These are phyloP conservation scores for Penicillium turbatum DNA, from an alignment of 495 filamentous ascomycete genomes.

Conservation along the genomic window DNA sequence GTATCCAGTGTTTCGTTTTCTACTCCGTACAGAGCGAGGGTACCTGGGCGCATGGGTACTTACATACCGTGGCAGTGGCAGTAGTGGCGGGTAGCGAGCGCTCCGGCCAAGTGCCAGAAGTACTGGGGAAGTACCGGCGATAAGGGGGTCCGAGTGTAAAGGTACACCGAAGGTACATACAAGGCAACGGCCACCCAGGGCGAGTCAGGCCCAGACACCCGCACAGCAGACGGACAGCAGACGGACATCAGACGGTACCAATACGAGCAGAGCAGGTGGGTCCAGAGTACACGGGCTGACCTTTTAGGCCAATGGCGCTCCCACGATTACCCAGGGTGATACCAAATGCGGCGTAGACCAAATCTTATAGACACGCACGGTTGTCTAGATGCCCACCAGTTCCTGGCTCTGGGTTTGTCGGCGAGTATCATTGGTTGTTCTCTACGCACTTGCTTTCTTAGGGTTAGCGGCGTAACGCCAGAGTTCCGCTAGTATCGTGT, in stretches of 20 bases:
- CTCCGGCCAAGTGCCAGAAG: neutral
- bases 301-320: constrained; percentile 7
- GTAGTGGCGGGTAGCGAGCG: constrained; percentile 13
- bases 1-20: neutral
- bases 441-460: constrained; percentile 7
- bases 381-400: constrained; percentile 13
- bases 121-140: constrained; percentile 6
- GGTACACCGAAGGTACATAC: constrained; percentile 13
- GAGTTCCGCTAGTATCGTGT: constrained; percentile 2
- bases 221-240: neutral
- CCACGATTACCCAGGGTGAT: constrained; percentile 24
- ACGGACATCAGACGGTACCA: constrained; percentile 7
- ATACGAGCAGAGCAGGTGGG: constrained; percentile 13
- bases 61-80: constrained; percentile 17
- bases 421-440: constrained; percentile 8
- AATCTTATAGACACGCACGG: constrained; percentile 25
- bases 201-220: constrained; percentile 8
- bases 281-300: constrained; percentile 9
- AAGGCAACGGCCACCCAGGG: neutral
- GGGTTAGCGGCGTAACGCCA: constrained; percentile 14
- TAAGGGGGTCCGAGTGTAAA: constrained; percentile 6
- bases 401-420: constrained; percentile 15
- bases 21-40: constrained; percentile 6
- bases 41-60: constrained; percentile 22
- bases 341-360: constrained; percentile 19